A percentile compares a stretch with the other conserved stretches of the same genome.
phyloP scores from a whole-genome alignment of 768 basidiomycete species.

The Grammothele lineata region DNA sequence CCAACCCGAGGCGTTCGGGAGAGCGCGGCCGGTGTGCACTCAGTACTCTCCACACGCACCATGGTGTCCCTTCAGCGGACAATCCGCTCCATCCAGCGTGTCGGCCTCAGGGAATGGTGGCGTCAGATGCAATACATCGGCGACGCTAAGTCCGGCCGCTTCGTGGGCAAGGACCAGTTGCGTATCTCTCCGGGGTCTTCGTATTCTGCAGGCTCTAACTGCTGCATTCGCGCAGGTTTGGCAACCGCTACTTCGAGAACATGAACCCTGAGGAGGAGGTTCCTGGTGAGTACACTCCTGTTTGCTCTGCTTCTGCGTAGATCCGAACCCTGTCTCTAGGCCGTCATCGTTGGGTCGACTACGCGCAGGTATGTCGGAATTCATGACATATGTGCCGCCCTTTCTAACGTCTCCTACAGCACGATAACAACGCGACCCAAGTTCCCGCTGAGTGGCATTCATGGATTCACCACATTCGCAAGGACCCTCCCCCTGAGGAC shows the following conservation, averaged over 20 bases:
- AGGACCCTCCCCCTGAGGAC: constrained; percentile 76
- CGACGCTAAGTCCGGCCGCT: constrained; percentile 83
- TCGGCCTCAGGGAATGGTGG: constrained; percentile 86
- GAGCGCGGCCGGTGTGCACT: not conserved
- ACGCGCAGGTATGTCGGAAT: constrained; percentile 58
- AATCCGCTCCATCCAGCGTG: constrained; percentile 68
- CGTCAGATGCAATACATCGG: constrained; percentile 90
- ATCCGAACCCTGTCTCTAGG: too few relatives aligned
- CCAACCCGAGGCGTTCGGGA: constrained; percentile 4
- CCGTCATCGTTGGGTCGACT: constrained; percentile 97
- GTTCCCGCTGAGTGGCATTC: constrained; percentile 97
- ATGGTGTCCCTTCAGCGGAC: constrained; percentile 65
- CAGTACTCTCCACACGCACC: constrained; percentile 4
- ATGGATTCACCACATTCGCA: constrained; percentile 89
- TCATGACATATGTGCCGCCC: not conserved
- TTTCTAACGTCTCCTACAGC: constrained; percentile 35
- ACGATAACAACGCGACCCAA: constrained; percentile 89
- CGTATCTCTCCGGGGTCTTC: constrained; percentile 28
- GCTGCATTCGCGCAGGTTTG: constrained; percentile 53
- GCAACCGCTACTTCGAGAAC: constrained; percentile 95
- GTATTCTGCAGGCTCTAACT: not conserved
- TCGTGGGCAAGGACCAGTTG: constrained; percentile 79
- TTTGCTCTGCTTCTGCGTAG: too few relatives aligned
- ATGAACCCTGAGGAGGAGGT: constrained; percentile 81
- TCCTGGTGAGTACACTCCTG: constrained; percentile 79